Evolutionary conservation across 192 early-diverging fungal species (phyloP), one percentile per base, ranked within the genome.

Genomic region (Chytriomyces confervae): DNA sequence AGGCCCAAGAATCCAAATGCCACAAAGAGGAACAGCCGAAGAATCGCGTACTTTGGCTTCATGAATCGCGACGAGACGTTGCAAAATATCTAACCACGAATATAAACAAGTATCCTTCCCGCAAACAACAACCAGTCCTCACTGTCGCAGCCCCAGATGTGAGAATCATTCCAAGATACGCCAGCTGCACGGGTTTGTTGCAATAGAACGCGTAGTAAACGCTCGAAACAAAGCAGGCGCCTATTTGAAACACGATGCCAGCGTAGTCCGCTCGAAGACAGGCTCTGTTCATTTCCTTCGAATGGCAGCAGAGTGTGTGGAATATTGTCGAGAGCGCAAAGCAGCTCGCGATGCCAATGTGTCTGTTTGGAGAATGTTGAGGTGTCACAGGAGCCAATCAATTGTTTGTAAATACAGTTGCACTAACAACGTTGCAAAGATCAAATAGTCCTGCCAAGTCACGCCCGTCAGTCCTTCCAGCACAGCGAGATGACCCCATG

Each of bases 161-260:
- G 6, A 80, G 24, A 36, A 46, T 78, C 72, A 78, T 16, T 44
- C 45, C 20, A 23, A 79, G 13, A 66, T 50, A 57, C 24, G 18
- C 62, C 23, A 44, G 48, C 45, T 62, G 72, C 13, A 74, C 60
- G 9, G 27, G 62, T 29, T 44, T 53, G 18, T 69, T 6, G 47
- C 65, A 69, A 24, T 76, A 69, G 5, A 51, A 63, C 11, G 16
- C 77, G 60, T 78, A 78, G 46, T 77, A 77, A 46, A 78, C 27
- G 61, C 61, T 29, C 10, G 77, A 27, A n/a, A 62, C 51, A 23
- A 78, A 62, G 50, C 63, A 78, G 6, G 50, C 85, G 66, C 90
- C 88, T 48, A 94, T 95, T 47, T 94, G 86, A 18, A 87, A 80
- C 16, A 92, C 92, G 72, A 95, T 95, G 5, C 94, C 94, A 27